A percentile compares a stretch with the other conserved stretches of the same genome.
These are phyloP conservation scores for Linnemannia hyalina DNA, from an alignment of 192 early-diverging fungal species.

Conservation along the genomic window DNA sequence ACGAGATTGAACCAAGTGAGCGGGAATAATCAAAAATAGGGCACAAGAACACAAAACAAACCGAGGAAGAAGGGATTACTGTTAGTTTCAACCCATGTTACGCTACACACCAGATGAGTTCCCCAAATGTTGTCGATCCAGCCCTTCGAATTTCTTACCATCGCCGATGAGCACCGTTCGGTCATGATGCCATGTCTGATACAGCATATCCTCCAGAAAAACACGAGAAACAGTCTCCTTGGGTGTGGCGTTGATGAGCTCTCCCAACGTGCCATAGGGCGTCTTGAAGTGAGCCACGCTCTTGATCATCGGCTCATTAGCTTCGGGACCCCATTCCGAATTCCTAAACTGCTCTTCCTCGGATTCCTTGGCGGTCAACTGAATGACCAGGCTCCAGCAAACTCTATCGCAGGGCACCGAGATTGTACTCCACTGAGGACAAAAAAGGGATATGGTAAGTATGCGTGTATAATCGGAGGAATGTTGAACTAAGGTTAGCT, in stretches of 20 bases:
- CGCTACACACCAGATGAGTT: not conserved
- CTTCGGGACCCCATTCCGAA: conserved; percentile 21
- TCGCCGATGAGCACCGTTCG: conserved; percentile 12
- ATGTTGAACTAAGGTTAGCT: not conserved
- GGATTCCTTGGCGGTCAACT: not conserved
- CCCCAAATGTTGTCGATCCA: not conserved
- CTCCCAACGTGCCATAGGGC: conserved; percentile 11
- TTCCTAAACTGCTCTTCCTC: conserved; percentile 3
- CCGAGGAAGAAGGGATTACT: not conserved
- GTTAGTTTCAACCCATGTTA: not conserved
- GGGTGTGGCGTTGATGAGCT: conserved; percentile 15
- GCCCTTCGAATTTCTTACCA: conserved; percentile 1
- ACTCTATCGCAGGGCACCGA: conserved; percentile 7
- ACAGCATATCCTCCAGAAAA: conserved; percentile 16
- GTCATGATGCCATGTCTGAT: conserved; percentile 8
- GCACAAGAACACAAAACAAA: not conserved
- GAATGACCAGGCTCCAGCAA: conserved; percentile 1
- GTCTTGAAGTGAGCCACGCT: not conserved
- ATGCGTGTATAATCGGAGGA: not conserved
- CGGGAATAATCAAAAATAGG: no score
- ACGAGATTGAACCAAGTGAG: not conserved
- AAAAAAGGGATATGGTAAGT: not conserved
- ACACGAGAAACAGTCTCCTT: not conserved
- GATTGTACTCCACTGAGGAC: not conserved
- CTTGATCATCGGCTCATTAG: conserved; percentile 5